Base-by-base conservation (phyloP, 352 stramenopile genomes). In the Stramenopiles sp. region DNA sequence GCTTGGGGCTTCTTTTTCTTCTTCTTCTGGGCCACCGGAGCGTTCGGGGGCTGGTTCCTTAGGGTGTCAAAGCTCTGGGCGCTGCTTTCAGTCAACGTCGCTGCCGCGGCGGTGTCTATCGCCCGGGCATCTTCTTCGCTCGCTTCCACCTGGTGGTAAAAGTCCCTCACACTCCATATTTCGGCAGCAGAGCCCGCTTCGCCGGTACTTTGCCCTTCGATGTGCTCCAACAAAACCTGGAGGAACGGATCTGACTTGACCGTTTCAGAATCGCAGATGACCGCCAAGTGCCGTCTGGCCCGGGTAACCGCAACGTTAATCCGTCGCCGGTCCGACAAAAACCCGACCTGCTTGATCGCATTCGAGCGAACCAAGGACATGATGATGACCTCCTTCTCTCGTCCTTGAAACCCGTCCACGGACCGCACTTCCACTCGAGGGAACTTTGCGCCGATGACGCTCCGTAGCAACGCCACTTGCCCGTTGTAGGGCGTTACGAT, bases 401-500 rank as follows among this genome's bases (percentile, higher is more conserved):
- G 84, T 0, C 96, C 96, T 78, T 99, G 96, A 80, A 97, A 99
- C 0, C 90, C 93, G 84, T 98, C 94, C 1, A 98, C 93, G 0
- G 92, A 97, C 74, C 95, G 95, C 3, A 98, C 90, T 82, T 98
- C 87, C 49, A 97, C 84, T 75, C 84, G 86, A 32, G 80, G 78
- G 34, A 80, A 79, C 80, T 95, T 97, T 0, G 93, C 93, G 32
- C 94, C 87, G 12, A 83, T 78, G 30, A 74, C 75, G 43, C 78
- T 77, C 1, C 80, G 89, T 83, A 84, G 73, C 4, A 6, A 31
- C 2, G 31, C 53, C 33, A 96, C 89, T 84, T 99, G 96, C 76
- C 97, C 92, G 68, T 93, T 89, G 83, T 99, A 99, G 1, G 95
- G 96, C n/a, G 95, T 98, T 76, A 99, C 94, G 73, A 98, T 92